Conservation (phyloP, 2,329 filamentous ascomycete species). For the Phialophora tarda region DNA sequence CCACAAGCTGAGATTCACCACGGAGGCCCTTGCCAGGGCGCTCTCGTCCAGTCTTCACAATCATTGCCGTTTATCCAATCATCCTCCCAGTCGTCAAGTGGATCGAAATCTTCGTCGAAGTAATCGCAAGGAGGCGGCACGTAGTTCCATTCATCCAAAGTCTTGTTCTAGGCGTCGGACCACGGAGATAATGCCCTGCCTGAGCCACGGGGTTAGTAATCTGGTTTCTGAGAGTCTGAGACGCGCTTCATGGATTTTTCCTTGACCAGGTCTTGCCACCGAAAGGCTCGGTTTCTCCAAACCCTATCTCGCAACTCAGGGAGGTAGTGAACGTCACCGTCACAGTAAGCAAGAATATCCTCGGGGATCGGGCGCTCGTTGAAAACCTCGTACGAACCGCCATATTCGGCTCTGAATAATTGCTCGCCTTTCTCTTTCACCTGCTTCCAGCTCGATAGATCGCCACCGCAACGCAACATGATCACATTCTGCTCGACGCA, state of each 20-base stretch:
- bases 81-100: not conserved
- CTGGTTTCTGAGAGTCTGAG: too few species aligned
- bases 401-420: constrained; percentile 39
- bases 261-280: too few species aligned
- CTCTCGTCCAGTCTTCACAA: not conserved
- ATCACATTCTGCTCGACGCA: constrained; percentile 43
- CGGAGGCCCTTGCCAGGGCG: constrained; percentile 6
- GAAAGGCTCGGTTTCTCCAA: too few species aligned
- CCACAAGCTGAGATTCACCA: not conserved
- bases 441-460: not conserved
- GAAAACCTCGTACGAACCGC: constrained; percentile 43
- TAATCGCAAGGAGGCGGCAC: not conserved
- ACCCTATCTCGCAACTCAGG: too few species aligned
- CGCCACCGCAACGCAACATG: not conserved
- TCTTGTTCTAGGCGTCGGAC: too few species aligned
- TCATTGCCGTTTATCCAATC: constrained; percentile 10
- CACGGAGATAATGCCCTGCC: too few species aligned
- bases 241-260: too few species aligned
- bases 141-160: not conserved
- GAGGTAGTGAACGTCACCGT: not conserved
- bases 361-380: constrained; percentile 41
- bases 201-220: too few species aligned
- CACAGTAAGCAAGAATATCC: constrained; percentile 42
- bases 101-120: not conserved
- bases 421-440: constrained; percentile 27